Evolutionary conservation across 176 grass and related monocot genomes (phyloP).

Genomic region (Miscanthus lutarioriparius): DNA sequence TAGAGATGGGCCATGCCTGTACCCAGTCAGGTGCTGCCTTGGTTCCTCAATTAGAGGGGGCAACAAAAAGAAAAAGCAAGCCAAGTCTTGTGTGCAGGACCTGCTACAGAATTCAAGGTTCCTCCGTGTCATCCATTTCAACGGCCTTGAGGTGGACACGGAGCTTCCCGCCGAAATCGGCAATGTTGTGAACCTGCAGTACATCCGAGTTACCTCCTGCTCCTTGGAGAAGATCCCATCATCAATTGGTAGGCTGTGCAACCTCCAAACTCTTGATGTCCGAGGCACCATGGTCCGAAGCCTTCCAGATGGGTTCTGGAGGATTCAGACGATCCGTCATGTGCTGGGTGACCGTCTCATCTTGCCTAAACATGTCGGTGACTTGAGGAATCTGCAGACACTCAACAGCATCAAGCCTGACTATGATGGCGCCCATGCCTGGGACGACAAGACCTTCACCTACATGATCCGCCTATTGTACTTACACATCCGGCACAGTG

Average conservation of each 20-base stretch:
- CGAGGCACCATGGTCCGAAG: not conserved
- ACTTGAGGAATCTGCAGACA: not conserved
- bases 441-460: not conserved
- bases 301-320: not conserved
- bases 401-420: not conserved
- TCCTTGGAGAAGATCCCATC: not conserved
- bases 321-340: not conserved
- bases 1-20: not conserved
- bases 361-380: not conserved
- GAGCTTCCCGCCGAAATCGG: not conserved
- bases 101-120: not conserved
- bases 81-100: not conserved
- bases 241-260: not conserved
- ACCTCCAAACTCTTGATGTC: not conserved
- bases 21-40: not conserved
- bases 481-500: not conserved
- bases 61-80: not conserved
- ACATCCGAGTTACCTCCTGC: not conserved
- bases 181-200: not conserved
- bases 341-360: not conserved
- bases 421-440: not conserved
- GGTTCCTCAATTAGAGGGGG: not conserved
- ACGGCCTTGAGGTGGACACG: not conserved
- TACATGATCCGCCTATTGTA: not conserved
- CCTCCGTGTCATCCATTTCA: not conserved